Evolutionary conservation across 805 yeast species (phyloP).

Genomic region (Wickerhamiella azymoides): DNA sequence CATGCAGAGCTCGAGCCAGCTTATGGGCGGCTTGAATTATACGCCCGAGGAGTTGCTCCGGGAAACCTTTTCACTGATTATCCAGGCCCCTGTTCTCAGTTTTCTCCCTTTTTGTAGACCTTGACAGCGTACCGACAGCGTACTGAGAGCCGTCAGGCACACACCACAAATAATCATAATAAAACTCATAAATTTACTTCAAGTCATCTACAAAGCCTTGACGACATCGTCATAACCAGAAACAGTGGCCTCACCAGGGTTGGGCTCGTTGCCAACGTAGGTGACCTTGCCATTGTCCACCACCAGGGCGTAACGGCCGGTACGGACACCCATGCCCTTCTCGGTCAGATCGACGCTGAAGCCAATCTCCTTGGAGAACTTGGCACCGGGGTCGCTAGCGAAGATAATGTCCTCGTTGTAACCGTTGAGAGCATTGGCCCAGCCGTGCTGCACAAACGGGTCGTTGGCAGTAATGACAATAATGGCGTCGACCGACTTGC

Average conservation of each 20-base stretch:
- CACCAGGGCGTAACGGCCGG: constrained; percentile 60
- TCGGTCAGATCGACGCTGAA: constrained; percentile 55
- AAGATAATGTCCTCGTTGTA: constrained; percentile 32
- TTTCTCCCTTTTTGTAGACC: too few species aligned
- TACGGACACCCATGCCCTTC: constrained; percentile 59
- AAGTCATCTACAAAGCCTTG: constrained; percentile 17
- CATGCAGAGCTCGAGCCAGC: too few species aligned
- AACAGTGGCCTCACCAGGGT: constrained; percentile 44
- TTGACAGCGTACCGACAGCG: too few species aligned
- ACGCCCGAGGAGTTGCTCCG: too few species aligned
- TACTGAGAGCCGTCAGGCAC: too few species aligned
- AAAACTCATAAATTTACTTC: background rate
- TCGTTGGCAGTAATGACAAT: constrained; percentile 74
- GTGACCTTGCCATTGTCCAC: constrained; percentile 63
- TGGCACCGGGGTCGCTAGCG: constrained; percentile 67
- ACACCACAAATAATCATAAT: too few species aligned
- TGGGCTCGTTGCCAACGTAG: constrained; percentile 64
- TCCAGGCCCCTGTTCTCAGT: too few species aligned
- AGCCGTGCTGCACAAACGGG: constrained; percentile 70
- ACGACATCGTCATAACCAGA: constrained; percentile 22
- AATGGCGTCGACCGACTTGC: constrained; percentile 40
- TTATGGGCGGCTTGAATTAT: too few species aligned
- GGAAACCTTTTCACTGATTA: too few species aligned
- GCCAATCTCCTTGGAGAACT: constrained; percentile 51
- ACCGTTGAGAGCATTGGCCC: constrained; percentile 38